Percentiles rank a stretch among this genome's conserved stretches.
Conservation (phyloP, 352 stramenopile genomes). For the Phytophthora niederhauseri region DNA sequence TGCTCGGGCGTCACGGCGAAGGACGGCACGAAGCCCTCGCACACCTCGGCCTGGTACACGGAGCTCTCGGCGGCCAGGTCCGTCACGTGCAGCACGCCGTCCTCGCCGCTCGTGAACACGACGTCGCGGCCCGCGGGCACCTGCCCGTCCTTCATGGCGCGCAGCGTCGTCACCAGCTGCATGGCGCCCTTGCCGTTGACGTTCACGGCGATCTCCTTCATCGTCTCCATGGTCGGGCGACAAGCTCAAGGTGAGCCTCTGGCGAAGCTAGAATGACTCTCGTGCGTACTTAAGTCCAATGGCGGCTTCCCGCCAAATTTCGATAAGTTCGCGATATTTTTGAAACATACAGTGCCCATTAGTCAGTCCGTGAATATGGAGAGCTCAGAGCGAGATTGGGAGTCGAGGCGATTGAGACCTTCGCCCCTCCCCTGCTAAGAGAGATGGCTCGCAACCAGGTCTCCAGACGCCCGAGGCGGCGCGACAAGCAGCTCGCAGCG, state of each 20-base stretch:
- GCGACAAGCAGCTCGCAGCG: slow-evolving; percentile 8
- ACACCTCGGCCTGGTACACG: slow-evolving; percentile 55
- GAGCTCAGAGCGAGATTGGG: not conserved
- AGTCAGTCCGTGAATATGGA: not conserved
- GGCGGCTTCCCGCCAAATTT: slow-evolving; percentile 17
- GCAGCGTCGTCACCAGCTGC: slow-evolving; percentile 47
- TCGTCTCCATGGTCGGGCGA: slow-evolving; percentile 55
- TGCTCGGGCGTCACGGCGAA: slow-evolving; percentile 74
- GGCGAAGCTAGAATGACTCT: slow-evolving; percentile 14
- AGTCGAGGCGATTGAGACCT: slow-evolving; percentile 16
- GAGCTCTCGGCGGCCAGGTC: slow-evolving; percentile 58
- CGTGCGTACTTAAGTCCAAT: not conserved
- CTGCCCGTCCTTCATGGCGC: slow-evolving; percentile 40
- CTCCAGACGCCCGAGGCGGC: slow-evolving; percentile 18
- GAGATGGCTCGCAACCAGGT: slow-evolving; percentile 38
- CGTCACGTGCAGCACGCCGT: slow-evolving; percentile 81
- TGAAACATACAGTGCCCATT: not conserved
- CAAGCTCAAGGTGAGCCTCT: not conserved
- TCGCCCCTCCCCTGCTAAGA: not conserved
- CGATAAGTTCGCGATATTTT: not conserved
- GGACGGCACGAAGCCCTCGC: slow-evolving; percentile 70
- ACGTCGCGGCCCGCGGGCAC: slow-evolving; percentile 53
- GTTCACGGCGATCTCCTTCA: slow-evolving; percentile 83
- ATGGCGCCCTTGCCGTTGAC: slow-evolving; percentile 72
- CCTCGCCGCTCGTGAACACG: slow-evolving; percentile 77